Base-by-base conservation (phyloP, 2,329 filamentous ascomycete species). In the Pseudovirgaria hyperparasitica region DNA sequence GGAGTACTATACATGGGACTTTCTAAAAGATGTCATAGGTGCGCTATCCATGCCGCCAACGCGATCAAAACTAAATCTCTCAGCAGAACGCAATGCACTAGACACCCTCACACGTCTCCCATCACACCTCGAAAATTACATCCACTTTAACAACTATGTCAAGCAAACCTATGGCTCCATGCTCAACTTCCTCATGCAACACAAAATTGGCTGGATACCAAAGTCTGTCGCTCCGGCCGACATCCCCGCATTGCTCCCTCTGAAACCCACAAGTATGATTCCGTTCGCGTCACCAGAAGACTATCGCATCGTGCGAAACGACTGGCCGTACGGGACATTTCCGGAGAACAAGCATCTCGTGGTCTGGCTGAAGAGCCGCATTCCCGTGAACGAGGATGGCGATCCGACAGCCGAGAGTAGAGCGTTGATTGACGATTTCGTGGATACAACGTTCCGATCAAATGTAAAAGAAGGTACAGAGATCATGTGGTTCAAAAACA, bases 401-500 rank as follows among this genome's bases (percentile, higher is more conserved):
- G 45, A 34, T 19, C 30, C 56, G 39, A 55, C 42, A 10, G 27
- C 28, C 0, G 38, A 43, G 11, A 50, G 48, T 5, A 40, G 39
- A 23, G 28, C 15, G 5, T 24, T 41, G 36, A 50, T 57, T 5
- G 29, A 39, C 13, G 25, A 13, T 2, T 40, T 39, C 15, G 29
- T 39, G 8, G 23, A 13, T n/a, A n/a, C n/a, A n/a, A n/a, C n/a
- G n/a, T n/a, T n/a, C n/a, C n/a, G n/a, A n/a, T n/a, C n/a, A n/a
- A n/a, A n/a, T n/a, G n/a, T n/a, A n/a, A n/a, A n/a, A n/a, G n/a
- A n/a, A n/a, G n/a, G n/a, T n/a, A n/a, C n/a, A n/a, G n/a, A n/a
- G n/a, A n/a, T n/a, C n/a, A 43, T 70, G 31, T 76, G 72, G 72
- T 76, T 76, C 42, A 75, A 73, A 57, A 76, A 76, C 39, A 72